Evolutionary conservation across 306 rosid species (phyloP).

Genomic region (Betula pendula): DNA sequence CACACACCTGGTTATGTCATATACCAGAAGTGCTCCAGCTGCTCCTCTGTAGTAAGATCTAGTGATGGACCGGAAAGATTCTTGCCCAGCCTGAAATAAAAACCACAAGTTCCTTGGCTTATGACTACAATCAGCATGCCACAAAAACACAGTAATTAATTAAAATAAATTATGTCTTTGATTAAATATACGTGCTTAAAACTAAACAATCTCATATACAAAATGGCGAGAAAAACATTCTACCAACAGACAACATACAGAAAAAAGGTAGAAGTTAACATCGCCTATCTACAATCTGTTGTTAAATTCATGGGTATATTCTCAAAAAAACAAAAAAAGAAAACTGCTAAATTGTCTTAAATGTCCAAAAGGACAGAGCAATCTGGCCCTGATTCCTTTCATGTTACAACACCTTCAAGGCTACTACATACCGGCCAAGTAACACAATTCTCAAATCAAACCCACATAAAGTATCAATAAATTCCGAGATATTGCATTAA

Average conservation of each 20-base stretch:
- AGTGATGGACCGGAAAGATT: slow-evolving; percentile 95
- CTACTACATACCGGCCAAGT: neutral
- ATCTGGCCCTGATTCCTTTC: neutral
- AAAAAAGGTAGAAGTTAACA: neutral
- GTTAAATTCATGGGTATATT: neutral
- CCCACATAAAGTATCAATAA: neutral
- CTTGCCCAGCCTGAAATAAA: slow-evolving; percentile 90
- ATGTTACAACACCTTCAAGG: neutral
- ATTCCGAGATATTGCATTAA: neutral
- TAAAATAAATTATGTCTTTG: neutral
- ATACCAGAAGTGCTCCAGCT: slow-evolving; percentile 94
- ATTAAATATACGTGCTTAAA: neutral
- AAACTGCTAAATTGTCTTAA: too few species aligned
- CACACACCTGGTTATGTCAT: slow-evolving; percentile 93
- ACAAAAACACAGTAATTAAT: neutral
- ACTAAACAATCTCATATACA: neutral
- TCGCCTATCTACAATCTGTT: neutral
- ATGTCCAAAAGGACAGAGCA: too few species aligned
- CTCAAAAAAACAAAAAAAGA: too few species aligned
- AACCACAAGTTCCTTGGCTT: slow-evolving; percentile 12
- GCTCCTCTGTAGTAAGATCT: slow-evolving; percentile 98
- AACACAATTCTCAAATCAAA: neutral
- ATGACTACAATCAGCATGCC: neutral
- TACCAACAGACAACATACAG: neutral
- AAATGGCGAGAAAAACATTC: neutral